Base-by-base conservation (phyloP, 179 eudicot genomes). In the Spergularia azorica region DNA sequence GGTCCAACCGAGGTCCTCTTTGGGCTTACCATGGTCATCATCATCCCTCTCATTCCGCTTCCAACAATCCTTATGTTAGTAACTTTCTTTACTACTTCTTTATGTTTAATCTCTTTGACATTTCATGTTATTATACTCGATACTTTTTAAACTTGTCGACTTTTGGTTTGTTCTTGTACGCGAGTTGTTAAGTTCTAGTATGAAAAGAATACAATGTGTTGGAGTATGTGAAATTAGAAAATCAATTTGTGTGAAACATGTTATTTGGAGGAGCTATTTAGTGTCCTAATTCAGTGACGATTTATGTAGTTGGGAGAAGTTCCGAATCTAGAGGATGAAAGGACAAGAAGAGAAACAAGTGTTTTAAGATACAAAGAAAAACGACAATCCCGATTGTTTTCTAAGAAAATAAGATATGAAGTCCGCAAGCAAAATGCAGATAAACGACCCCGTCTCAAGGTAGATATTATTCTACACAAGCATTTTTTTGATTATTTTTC, bases 371-470 rank as follows among this genome's bases (percentile, higher is more conserved):
- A 89, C 79, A 89, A 89, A 48, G 87, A 89, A 68, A 89, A 89
- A 70, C 83, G 92, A 17, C 88, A 85, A 26, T 75, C 46, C 46
- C 82, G 92, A 80, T 76, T 87, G 21, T 87, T 89, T 71, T 78
- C 88, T 18, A 87, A 85, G 68, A 85, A 85, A 79, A 89, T 81
- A 60, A 80, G 92, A 73, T 89, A 87, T 58, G 71, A 89, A 82
- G 88, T 89, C 67, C 90, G 90, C 61, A 89, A 89, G 59, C 82
- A 83, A 54, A 88, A 87, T 75, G 92, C 92, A 36, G 92, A 88
- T 57, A 81, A 87, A 48, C 71, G 92, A 72, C 92, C 92, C n/a
- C 80, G 90, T 38, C 77, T 83, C 76, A 87, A 89, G 90, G 92
- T 88, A 65, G 1, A 51, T 9, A 51, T 51, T 51, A 26, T 51